phyloP scores from a whole-genome alignment of 257 asterid genomes.

The Gynochthodes officinalis region DNA sequence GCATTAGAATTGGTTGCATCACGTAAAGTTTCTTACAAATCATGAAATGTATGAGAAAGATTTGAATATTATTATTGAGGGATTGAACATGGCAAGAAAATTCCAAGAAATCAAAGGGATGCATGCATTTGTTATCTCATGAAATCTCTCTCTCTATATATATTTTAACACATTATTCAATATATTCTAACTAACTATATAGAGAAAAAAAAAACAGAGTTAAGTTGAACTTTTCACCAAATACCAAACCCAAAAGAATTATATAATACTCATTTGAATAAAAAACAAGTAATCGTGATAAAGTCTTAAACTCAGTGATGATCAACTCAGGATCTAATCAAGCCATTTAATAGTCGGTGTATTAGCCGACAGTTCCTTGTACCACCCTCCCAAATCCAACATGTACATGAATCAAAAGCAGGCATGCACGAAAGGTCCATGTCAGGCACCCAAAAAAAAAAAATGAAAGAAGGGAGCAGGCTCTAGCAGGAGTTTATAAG shows the following conservation, averaged over 20 bases:
- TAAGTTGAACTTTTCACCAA: no score
- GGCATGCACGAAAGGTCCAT: conserved; percentile 18
- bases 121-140: no score
- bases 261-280: no score
- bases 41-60: neutral
- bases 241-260: no score
- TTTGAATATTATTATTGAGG: neutral
- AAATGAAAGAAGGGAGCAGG: neutral
- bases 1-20: no score
- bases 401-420: no score
- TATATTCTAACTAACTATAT: neutral
- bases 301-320: no score
- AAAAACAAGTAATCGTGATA: no score
- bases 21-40: no score
- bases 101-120: neutral
- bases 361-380: conserved; percentile 12
- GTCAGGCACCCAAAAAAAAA: conserved; percentile 2
- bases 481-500: neutral
- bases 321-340: no score
- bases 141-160: no score
- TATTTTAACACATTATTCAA: no score
- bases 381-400: neutral
- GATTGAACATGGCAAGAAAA: neutral
- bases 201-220: neutral
- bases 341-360: neutral